Base-by-base conservation (phyloP, 179 eudicot species). In the Carnegiea gigantea region DNA sequence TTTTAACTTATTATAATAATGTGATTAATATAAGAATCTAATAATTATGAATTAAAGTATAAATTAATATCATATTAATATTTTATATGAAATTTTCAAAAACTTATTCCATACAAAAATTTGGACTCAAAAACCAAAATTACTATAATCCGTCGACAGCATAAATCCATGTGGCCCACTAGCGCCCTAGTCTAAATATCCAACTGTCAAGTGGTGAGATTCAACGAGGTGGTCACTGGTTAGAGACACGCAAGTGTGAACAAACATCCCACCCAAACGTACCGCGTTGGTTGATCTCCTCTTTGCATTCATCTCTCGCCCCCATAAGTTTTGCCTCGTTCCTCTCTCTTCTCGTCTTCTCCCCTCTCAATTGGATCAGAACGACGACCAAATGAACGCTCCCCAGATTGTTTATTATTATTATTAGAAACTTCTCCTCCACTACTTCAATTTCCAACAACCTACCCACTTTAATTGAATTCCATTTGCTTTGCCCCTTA, bases 321-420 rank as follows among this genome's bases (percentile, higher is more conserved):
- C 68, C 68, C 68, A 26, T 23, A 23, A 62, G 7, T 5, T 20
- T 62, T 62, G 68, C 68, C 68, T 62, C 14, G 14, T n/a, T 62
- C 23, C 14, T 23, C 68, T 62, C 68, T 62, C 68, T n/a, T 12
- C 68, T 62, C 68, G 13, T 23, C 30, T 12, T 62, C 13, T 1
- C 5, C 68, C 28, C 68, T 62, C 68, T 62, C 68, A n/a, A n/a
- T 62, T 62, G 68, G 68, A 62, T 62, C 68, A 24, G 30, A 62
- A 17, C 6, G 11, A 62, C 68, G 3, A 23, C 68, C 68, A 62
- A 62, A 62, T 24, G 23, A 62, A 23, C 26, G 11, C 18, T 15
- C 23, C 68, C 68, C 62, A 57, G n/a, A 51, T 17, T 51, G 14
- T 51, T 51, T 17, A 51, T 13, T 51, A 62, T 62, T 6, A 62